Percentiles rank a stretch among this genome's conserved stretches.
Evolutionary conservation across 2,329 filamentous ascomycete species (phyloP).

Genomic region (Aspergillus niger): DNA sequence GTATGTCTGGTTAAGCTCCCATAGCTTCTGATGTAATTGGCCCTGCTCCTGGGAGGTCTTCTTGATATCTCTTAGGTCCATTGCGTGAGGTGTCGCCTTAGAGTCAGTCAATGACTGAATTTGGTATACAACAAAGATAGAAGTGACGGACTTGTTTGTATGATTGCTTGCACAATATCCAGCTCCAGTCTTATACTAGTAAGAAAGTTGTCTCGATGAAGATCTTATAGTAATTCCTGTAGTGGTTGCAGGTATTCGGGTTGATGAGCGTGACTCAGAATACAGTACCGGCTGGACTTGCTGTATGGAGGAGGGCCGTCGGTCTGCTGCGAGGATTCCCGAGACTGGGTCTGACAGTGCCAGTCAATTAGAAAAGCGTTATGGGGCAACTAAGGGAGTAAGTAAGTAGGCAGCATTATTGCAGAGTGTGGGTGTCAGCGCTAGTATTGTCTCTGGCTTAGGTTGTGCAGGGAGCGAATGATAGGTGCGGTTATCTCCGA

Average conservation of each 20-base stretch:
- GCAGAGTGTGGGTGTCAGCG: neutral
- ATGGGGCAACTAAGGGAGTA: neutral
- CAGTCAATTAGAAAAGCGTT: neutral
- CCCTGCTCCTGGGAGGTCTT: slow-evolving; percentile 20
- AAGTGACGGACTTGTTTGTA: neutral
- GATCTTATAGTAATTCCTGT: neutral
- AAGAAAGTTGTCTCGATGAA: neutral
- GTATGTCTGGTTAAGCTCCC: slow-evolving; percentile 34
- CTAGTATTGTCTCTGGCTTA: neutral
- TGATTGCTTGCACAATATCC: neutral
- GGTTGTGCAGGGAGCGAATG: neutral
- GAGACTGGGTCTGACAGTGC: neutral
- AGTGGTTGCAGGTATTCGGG: neutral
- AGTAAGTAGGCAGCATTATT: neutral
- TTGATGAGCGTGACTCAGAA: neutral
- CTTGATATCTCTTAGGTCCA: slow-evolving; percentile 16
- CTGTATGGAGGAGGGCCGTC: neutral
- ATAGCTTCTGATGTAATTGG: slow-evolving; percentile 30
- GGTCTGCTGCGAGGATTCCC: neutral
- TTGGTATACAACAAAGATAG: neutral
- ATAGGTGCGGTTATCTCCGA: neutral
- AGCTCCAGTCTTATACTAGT: too few relatives aligned
- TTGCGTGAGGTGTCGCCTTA: neutral
- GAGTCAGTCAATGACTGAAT: neutral
- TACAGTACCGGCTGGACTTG: neutral